Evolutionary conservation across 345 rosid species (phyloP).

Genomic region (Turnera subulata): DNA sequence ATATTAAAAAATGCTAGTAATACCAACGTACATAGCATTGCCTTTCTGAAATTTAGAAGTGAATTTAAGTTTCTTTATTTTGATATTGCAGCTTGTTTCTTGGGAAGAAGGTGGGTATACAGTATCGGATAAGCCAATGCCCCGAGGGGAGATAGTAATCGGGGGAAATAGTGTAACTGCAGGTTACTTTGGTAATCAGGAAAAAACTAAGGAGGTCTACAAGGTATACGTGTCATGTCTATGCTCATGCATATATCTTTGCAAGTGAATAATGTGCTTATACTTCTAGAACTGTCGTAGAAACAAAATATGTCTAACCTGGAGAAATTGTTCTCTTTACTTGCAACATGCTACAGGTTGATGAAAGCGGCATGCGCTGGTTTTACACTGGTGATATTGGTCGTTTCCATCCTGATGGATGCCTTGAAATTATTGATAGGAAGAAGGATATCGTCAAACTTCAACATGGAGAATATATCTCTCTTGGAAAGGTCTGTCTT

Average conservation of each 20-base stretch:
- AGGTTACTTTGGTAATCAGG: conserved; percentile 77
- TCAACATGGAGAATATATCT: conserved; percentile 88
- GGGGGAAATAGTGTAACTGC: conserved; percentile 77
- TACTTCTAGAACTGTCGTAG: neutral
- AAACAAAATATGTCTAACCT: neutral
- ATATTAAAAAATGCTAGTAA: too few species aligned
- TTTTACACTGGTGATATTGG: conserved; percentile 90
- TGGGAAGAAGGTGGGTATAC: conserved; percentile 90
- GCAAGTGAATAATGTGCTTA: neutral
- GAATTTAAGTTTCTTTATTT: neutral
- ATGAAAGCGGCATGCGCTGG: conserved; percentile 77
- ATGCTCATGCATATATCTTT: neutral
- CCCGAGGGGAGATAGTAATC: conserved; percentile 83
- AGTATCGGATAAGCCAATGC: conserved; percentile 75
- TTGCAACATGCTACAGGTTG: conserved; percentile 49
- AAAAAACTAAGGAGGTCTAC: conserved; percentile 73
- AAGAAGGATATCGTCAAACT: conserved; percentile 94
- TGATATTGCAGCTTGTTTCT: conserved; percentile 63
- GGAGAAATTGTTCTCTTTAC: neutral
- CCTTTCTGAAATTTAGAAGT: too few species aligned
- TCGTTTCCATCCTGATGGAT: conserved; percentile 79
- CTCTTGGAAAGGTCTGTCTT: conserved; percentile 73
- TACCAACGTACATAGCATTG: too few species aligned
- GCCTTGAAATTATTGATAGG: conserved; percentile 88
- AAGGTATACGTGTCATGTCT: conserved; percentile 38